Evolutionary conservation across 352 stramenopile genomes (phyloP), one percentile per base, ranked within the genome.

Genomic region (Pythium utonaiense): DNA sequence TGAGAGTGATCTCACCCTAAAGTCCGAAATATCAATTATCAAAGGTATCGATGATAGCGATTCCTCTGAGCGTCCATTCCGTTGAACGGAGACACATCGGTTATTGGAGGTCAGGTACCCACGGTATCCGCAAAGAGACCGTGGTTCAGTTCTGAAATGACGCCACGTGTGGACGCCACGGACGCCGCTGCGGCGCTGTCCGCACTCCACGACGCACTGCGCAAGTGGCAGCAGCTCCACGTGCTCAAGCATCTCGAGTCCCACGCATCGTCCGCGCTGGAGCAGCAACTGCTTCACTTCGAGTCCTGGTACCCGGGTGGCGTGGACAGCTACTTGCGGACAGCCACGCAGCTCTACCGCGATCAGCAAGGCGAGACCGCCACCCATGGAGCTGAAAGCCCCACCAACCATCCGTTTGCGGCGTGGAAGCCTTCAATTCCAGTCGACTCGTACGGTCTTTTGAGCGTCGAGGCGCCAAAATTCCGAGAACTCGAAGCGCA

Each of bases 241-340:
- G 70, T 89, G 42, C 68, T 89, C 27, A 30, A 62, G 1, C 50
- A 66, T 40, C 56, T 89, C 3, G 21, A 50, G 8, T 51, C 49
- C 14, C 28, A 58, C 10, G 33, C 52, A 16, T 44, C 57, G 45
- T 58, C 57, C 22, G n/a, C 60, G 2, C 52, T 88, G 49, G 69
- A 55, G 60, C 36, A 58, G 3, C 80, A 90, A 36, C 54, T 90
- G 13, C 57, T 77, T 64, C 78, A 82, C 58, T 88, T 90, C 48
- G 75, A 86, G 49, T 40, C 49, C 19, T 88, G 78, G 80, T 91
- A 89, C 64, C 76, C 78, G 22, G 77, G 79, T 27, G 81, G 81
- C 27, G 48, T 91, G 30, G 77, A 75, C 53, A 64, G 63, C 30
- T 91, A 91, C 40, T 27, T 91, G 25, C 48, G 57, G 36, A 82